Base-by-base conservation (phyloP, 768 basidiomycete genomes). In the Peribolospora kevripleyi region DNA sequence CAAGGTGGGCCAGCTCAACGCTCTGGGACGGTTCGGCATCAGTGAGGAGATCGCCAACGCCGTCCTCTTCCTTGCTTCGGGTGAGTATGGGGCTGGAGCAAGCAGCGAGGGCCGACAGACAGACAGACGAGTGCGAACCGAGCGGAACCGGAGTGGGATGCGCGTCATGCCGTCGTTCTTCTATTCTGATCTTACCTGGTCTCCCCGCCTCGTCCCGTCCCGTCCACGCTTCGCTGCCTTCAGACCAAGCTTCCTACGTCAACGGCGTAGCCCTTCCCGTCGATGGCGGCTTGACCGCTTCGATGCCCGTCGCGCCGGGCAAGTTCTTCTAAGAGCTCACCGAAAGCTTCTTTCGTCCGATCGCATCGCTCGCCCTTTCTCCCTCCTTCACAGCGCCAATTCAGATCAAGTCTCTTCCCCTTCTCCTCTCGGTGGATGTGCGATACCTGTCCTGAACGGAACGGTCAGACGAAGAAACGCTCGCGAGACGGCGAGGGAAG, bases 241-340 rank as follows among this genome's bases (percentile, higher is more conserved):
- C 41, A 58, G 58, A 59, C 49, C 55, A 60, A 13, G 59, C 62
- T 6, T 61, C 60, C 3, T 62, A 68, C 66, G 77, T 95, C 55
- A 93, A 90, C 63, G 90, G 84, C 11, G 83, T 88, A 63, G 81
- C 79, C 61, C 73, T 85, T 40, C 80, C 80, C 0, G 80, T 87
- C 40, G 88, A 91, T 61, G 90, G 88, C 6, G 88, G 85, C 1
- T 67, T 91, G 56, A 79, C 82, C 8, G 70, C 79, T 37, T 84
- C 84, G 0, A 75, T 78, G 61, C 86, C 85, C 5, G 79, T 85
- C 6, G 69, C 81, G 6, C 81, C 83, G 4, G 84, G 84, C 1
- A 75, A 77, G 41, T 46, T 59, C 46, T 52, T 51, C 46, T 59
- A 47, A 46, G 25, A 25, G 25, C 25, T 25, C 25, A 25, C 25